Base-by-base conservation (phyloP, 2,329 filamentous ascomycete species). In the Cryphonectria parasitica region DNA sequence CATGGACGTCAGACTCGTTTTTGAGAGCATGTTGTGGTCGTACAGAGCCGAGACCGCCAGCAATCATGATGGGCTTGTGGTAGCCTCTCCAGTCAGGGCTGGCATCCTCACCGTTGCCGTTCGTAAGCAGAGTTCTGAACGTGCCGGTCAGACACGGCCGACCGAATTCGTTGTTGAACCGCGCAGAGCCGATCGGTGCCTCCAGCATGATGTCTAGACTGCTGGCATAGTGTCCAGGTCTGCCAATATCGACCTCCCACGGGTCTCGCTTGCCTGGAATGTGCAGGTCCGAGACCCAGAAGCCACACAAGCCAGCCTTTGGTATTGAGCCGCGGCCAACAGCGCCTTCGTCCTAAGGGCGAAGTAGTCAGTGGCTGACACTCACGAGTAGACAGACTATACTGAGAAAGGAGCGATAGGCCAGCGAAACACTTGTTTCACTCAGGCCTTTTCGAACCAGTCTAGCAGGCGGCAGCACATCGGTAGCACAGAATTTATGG, bases 41-140 rank as follows among this genome's bases (percentile, higher is more conserved):
- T 41, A 98, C 95, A 7, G 93, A 97, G 64, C 96, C 96, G 49
- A 98, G 89, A 78, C 96, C 96, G 78, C 96, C 96, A 73, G 96
- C 96, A 82, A 99, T 94, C 93, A 98, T 97, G 80, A 97, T 98
- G 13, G 96, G 96, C 84, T 99, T 99, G 82, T 98, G 96, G 79
- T 97, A 99, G 34, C 96, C 96, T 75, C 95, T 88, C 77, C 93
- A 88, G 75, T 97, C 94, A 28, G 86, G 86, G 25, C 78, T 75
- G 3, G 79, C 79, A 64, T 85, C 83, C 52, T 82, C 80, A 72
- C 87, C 84, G 56, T 88, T 88, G 69, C 92, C 86, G 70, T 90
- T 86, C 60, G 91, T 92, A 41, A 97, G 89, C 52, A 99, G 87
- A 0, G 96, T 99, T 72, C 95, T 88, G 85, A 99, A 99, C 78